These are phyloP conservation scores for Spiraea crenata DNA, from an alignment of 331 rosid species.

Conservation along the genomic window DNA sequence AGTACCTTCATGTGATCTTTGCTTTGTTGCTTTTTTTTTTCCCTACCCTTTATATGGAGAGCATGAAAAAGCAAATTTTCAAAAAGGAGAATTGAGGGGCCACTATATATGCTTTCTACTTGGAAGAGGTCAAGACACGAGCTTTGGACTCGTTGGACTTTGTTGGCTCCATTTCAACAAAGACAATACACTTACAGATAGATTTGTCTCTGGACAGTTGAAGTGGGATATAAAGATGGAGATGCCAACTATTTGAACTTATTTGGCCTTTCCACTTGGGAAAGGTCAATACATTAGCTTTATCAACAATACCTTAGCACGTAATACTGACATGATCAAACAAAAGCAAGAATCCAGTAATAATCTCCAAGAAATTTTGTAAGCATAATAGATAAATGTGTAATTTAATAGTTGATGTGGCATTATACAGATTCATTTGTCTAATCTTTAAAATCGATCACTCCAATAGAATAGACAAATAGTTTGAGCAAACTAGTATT, in stretches of 20 bases:
- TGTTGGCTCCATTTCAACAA: not conserved
- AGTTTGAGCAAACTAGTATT: too few species aligned
- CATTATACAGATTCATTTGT: too few species aligned
- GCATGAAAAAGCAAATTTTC: not conserved
- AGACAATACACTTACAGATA: not conserved
- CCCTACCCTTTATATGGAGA: not conserved
- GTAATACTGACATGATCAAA: too few species aligned
- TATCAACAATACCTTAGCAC: too few species aligned
- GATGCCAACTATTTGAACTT: not conserved
- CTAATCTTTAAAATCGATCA: too few species aligned
- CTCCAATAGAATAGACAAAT: too few species aligned
- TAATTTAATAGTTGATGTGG: too few species aligned
- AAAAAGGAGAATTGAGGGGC: not conserved
- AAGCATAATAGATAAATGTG: too few species aligned
- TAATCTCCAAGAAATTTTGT: too few species aligned
- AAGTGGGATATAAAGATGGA: not conserved
- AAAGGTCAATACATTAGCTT: too few species aligned
- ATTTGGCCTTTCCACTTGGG: not conserved
- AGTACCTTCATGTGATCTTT: constrained; percentile 8
- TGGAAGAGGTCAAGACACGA: not conserved
- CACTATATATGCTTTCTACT: not conserved
- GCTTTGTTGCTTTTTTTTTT: too few species aligned
- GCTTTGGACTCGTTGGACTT: not conserved
- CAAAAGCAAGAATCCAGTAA: too few species aligned
- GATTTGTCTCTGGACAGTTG: not conserved